Evolutionary conservation across 495 filamentous ascomycete genomes (phyloP).

Genomic region (Penicillium bialowiezense): DNA sequence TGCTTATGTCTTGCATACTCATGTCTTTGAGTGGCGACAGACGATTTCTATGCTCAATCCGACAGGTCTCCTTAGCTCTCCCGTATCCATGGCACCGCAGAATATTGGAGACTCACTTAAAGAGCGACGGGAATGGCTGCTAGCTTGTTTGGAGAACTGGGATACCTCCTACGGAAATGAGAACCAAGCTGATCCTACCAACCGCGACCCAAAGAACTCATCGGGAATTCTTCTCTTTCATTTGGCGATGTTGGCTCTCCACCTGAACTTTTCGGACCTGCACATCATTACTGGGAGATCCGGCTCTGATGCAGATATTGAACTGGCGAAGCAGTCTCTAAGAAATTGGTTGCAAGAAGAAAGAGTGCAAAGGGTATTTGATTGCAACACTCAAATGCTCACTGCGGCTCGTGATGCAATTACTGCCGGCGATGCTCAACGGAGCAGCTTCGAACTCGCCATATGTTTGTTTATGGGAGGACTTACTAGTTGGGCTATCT

Average conservation of each 20-base stretch:
- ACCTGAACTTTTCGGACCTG: slow-evolving; percentile 3
- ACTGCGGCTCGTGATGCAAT: slow-evolving; percentile 17
- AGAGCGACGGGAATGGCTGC: not conserved
- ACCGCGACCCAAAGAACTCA: not conserved
- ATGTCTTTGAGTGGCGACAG: slow-evolving; percentile 29
- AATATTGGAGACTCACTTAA: not conserved
- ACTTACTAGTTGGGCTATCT: slow-evolving; percentile 16
- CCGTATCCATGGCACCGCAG: slow-evolving; percentile 1
- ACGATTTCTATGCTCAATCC: slow-evolving; percentile 7
- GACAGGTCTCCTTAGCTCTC: not conserved
- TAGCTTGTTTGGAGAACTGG: slow-evolving; percentile 1
- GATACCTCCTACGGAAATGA: not conserved
- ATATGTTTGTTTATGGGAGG: slow-evolving; percentile 24
- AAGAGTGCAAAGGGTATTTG: slow-evolving; percentile 12
- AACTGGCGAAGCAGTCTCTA: slow-evolving; percentile 15
- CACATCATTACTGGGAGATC: slow-evolving; percentile 1
- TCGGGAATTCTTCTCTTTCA: slow-evolving; percentile 5
- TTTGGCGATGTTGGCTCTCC: not conserved
- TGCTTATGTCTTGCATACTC: slow-evolving; percentile 22
- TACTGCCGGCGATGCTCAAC: slow-evolving; percentile 12
- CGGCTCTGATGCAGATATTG: slow-evolving; percentile 17
- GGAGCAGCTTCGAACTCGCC: slow-evolving; percentile 20
- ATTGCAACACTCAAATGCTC: slow-evolving; percentile 7
- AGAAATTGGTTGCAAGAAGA: slow-evolving; percentile 13
- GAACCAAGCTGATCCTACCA: not conserved